Evolutionary conservation across 371 early-diverging fungal genomes (phyloP).

Genomic region (Batrachochytrium dendrobatidis): DNA sequence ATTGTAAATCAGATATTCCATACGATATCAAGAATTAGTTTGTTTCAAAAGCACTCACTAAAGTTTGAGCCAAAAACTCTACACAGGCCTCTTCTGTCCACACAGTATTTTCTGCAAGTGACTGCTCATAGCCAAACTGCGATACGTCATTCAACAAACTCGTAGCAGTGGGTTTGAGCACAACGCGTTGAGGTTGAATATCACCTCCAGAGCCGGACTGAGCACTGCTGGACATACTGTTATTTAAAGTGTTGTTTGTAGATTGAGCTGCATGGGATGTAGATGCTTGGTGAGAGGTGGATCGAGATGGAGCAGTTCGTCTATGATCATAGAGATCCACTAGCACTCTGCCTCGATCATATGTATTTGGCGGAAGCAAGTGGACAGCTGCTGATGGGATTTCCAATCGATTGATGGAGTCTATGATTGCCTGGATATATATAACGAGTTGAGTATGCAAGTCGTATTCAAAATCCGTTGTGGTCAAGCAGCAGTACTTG

Average conservation of each 20-base stretch:
- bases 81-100: conserved; percentile 17
- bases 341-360: conserved; percentile 11
- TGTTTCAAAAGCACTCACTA: conserved; percentile 12
- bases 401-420: conserved; percentile 18
- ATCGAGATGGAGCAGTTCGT: neutral
- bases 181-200: conserved; percentile 7
- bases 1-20: conserved; percentile 13
- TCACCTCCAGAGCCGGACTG: neutral
- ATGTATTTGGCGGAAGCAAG: conserved; percentile 11
- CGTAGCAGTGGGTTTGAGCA: conserved; percentile 12
- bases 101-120: neutral
- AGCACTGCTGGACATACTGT: no score
- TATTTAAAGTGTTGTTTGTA: no score
- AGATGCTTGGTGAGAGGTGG: conserved; percentile 1
- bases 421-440: conserved; percentile 17
- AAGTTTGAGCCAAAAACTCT: conserved; percentile 16
- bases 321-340: conserved; percentile 1
- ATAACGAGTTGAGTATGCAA: no score
- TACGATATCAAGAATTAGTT: no score
- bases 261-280: no score
- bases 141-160: conserved; percentile 15
- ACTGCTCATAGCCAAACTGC: neutral
- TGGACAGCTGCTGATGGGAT: conserved; percentile 13
- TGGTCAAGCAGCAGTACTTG: no score
- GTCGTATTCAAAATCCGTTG: no score